Conservation (phyloP, 768 basidiomycete species). For the Tricholoma matsutake region DNA sequence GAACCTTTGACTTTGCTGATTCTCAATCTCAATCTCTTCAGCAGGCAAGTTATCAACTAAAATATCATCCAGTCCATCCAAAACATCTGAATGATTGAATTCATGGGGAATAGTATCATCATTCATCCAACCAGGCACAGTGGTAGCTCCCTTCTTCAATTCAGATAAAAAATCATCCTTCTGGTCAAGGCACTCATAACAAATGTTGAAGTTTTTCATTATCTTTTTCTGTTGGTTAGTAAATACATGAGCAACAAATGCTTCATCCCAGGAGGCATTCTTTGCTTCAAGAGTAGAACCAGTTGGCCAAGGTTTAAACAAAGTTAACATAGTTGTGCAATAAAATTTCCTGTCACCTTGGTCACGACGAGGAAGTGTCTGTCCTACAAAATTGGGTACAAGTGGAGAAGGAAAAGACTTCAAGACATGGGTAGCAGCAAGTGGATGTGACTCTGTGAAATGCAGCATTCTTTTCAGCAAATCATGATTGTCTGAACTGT, state of each 20-base stretch:
- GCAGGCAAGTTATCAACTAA: neutral
- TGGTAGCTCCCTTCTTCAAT: constrained; percentile 4
- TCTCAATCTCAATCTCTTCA: too few relatives aligned
- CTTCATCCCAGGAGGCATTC: constrained; percentile 20
- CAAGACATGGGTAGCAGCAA: too few relatives aligned
- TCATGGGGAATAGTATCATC: neutral
- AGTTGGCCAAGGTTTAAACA: constrained; percentile 20
- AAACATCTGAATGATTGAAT: neutral
- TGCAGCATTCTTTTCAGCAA: too few relatives aligned
- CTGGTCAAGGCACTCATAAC: constrained; percentile 30
- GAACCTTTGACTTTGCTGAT: too few relatives aligned
- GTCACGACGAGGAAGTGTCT: constrained; percentile 16
- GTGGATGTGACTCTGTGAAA: too few relatives aligned
- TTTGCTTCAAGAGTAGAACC: constrained; percentile 16
- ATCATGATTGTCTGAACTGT: too few relatives aligned
- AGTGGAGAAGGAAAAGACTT: too few relatives aligned
- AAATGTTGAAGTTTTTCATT: constrained; percentile 28
- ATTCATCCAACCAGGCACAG: neutral
- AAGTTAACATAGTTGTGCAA: constrained; percentile 17
- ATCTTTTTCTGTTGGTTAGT: constrained; percentile 7
- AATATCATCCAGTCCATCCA: neutral
- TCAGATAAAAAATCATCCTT: constrained; percentile 26
- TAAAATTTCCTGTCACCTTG: constrained; percentile 28
- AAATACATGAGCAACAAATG: constrained; percentile 18
- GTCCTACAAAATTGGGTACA: too few relatives aligned